phyloP scores from a whole-genome alignment of 371 early-diverging fungal genomes.

The Saksenaea oblongispora region DNA sequence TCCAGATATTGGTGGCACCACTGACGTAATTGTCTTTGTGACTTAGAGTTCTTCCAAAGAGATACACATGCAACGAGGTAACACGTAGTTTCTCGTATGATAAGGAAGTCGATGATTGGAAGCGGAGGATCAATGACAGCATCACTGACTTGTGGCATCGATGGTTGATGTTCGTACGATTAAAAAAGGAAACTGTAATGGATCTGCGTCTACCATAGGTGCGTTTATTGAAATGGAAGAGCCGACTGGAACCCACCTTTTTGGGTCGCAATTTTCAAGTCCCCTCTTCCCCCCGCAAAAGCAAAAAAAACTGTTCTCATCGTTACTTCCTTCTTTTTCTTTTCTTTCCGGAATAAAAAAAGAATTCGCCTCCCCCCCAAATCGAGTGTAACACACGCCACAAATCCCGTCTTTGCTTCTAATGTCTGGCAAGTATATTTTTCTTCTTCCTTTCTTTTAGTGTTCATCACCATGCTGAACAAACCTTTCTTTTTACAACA shows the following conservation, averaged over 20 bases:
- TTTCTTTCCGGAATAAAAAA: background rate
- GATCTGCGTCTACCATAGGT: background rate
- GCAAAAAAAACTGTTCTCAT: background rate
- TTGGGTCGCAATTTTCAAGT: background rate
- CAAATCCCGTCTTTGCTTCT: background rate
- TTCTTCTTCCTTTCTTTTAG: background rate
- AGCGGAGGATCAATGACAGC: no score
- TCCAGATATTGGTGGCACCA: no score
- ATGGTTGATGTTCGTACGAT: no score
- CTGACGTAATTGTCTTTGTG: no score
- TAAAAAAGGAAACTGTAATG: background rate
- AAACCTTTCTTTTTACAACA: background rate
- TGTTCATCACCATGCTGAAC: background rate
- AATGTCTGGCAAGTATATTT: slow-evolving; percentile 1
- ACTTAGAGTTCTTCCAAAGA: no score
- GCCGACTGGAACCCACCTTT: background rate
- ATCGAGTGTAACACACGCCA: background rate
- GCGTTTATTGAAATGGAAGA: background rate
- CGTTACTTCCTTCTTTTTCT: background rate
- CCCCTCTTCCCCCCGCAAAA: background rate
- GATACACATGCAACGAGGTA: no score
- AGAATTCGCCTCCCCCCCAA: background rate
- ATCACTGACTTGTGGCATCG: no score
- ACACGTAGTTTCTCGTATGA: no score
- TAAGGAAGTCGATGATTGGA: no score